Evolutionary conservation across 2,329 filamentous ascomycete genomes (phyloP), one percentile per base, ranked within the genome.

Genomic region (Boeremia exigua): DNA sequence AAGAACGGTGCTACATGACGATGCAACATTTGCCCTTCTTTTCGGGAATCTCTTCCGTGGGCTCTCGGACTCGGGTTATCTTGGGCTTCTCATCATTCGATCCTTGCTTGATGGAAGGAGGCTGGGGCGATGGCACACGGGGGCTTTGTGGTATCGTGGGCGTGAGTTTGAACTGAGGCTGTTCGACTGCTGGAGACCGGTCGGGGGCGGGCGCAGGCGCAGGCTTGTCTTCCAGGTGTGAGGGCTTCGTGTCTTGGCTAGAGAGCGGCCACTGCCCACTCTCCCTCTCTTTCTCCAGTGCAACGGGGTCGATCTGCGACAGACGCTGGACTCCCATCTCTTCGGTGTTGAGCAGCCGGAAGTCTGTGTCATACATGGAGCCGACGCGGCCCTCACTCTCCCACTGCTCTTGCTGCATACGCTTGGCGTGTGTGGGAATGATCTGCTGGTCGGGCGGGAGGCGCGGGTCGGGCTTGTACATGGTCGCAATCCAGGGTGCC

Each of bases 381-480:
- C 92, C 92, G 60, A 91, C 90, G 62, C 91, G 92, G 60, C 93
- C 93, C 75, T 97, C 91, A 66, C 88, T 90, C 76, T 96, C 92
- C 93, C 92, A 97, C 74, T 94, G 91, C 75, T 97, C 92, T 78
- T 97, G 94, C 74, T 95, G 91, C 75, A 98, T 83, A 52, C 91
- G 85, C 68, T 89, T 92, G 11, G 95, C 95, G 60, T 98, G 92
- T 0, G 95, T 98, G 0, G 95, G 95, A 10, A 99, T 86, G 48
- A 99, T 87, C 72, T 99, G 95, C 75, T 99, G 91, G 59, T 99
- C 95, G 0, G 92, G 95, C 6, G 95, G 95, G 30, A 99, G 81
- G 58, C 92, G 88, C 28, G 95, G 95, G 72, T 99, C 95, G 0
- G 95, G 95, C 70, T 96, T 96, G 77, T 97, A 99, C 77, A 96